Evolutionary conservation across 495 filamentous ascomycete genomes (phyloP), one percentile per base, ranked within the genome.

Genomic region (Sordaria brevicollis): DNA sequence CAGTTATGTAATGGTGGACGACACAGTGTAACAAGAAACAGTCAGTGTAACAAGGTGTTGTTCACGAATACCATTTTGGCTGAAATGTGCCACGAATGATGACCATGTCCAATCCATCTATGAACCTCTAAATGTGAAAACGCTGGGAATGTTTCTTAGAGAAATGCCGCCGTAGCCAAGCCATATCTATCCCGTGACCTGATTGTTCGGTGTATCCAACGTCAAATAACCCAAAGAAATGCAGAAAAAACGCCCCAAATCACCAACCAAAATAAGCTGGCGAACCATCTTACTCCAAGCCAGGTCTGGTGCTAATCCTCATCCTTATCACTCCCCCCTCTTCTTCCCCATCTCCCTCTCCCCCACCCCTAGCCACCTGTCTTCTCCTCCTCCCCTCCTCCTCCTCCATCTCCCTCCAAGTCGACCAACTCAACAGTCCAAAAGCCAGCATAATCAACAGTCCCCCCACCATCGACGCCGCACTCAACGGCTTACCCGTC

Each of bases 371-470:
- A 5, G 65, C 49, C 29, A 49, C 65, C 49, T 84, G 82, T 76
- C 88, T 77, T 37, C 80, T 78, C 74, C 84, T 86, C 80, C 87
- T 89, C 71, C 81, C 81, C 71, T 88, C 87, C 71, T 96, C 93
- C 81, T 97, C 93, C 19, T 87, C 86, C 89, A 97, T 92, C 83
- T 98, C 95, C 39, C 89, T 86, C 83, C 92, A 99, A 1, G 93
- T 97, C 72, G 91, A 93, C 89, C 90, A 97, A 76, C 89, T 93
- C 65, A 99, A 79, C 76, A 97, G 82, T 37, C 89, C 81, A 76
- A 99, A 99, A 0, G 95, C 95, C 1, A 81, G 84, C 71, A 96
- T 90, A 75, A 99, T 99, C 68, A 97, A 76, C 31, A 92, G 70
- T 3, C 95, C 94, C n/a, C 95, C 95, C 10, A 87, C 75, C 3